phyloP scores from a whole-genome alignment of 106 monocot species.

The Gastrodia elata region DNA sequence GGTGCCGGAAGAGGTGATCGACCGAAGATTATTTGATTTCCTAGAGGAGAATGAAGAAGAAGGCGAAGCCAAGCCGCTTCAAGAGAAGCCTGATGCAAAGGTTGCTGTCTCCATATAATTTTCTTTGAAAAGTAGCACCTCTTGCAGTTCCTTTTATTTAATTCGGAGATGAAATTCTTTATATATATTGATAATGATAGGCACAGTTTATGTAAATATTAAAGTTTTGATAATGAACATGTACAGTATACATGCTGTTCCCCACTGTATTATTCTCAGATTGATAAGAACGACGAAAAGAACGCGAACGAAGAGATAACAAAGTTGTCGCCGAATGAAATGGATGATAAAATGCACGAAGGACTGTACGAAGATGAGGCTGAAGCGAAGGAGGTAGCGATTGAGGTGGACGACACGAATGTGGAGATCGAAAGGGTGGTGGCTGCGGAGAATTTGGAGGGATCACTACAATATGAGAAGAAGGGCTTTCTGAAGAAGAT shows the following conservation, averaged over 20 bases:
- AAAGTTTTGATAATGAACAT: no score
- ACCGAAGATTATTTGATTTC: constrained; percentile 39
- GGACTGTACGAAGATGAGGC: constrained; percentile 3
- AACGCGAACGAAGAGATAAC: neutral
- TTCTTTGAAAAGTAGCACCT: no score
- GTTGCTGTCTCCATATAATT: constrained; percentile 23
- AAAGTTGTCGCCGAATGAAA: constrained; percentile 7
- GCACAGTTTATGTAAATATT: no score
- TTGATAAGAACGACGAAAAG: neutral
- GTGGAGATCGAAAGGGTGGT: neutral
- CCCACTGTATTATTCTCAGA: no score
- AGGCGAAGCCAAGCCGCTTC: neutral
- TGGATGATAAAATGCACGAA: neutral
- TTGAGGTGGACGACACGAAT: neutral
- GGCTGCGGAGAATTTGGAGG: constrained; percentile 23
- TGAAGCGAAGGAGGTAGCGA: constrained; percentile 22
- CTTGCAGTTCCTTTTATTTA: no score
- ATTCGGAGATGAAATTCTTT: no score
- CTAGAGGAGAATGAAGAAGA: constrained; percentile 30
- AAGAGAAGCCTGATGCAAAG: constrained; percentile 22
- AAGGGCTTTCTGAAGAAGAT: constrained; percentile 74
- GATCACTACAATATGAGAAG: constrained; percentile 41
- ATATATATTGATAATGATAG: no score
- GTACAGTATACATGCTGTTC: no score
- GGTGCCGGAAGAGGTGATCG: constrained; percentile 42